Conservation (phyloP, 148 eudicot species). For the Pouteria glomerata region DNA sequence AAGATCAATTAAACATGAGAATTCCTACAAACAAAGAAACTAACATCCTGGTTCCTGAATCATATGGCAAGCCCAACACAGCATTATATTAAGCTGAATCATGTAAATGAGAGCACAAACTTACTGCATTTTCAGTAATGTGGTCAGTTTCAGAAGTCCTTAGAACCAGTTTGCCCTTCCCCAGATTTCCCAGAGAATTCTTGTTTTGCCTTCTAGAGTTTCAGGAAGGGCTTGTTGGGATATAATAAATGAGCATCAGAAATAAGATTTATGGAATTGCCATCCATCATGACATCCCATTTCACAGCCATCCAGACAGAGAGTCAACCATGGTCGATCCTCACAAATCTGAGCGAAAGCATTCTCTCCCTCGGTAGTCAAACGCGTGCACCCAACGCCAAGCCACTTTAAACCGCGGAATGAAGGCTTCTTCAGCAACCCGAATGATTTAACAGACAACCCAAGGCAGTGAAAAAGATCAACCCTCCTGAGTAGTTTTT, state of each 20-base stretch:
- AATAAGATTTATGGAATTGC: slow-evolving; percentile 29
- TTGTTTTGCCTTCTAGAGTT: background rate
- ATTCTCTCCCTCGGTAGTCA: slow-evolving; percentile 9
- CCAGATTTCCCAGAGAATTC: background rate
- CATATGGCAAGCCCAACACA: too few relatives aligned
- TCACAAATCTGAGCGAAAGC: slow-evolving; percentile 14
- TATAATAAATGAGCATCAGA: background rate
- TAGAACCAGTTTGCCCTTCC: too few relatives aligned
- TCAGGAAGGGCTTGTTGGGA: background rate
- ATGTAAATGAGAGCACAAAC: too few relatives aligned
- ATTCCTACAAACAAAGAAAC: too few relatives aligned
- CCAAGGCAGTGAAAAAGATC: slow-evolving; percentile 34
- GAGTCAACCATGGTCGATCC: slow-evolving; percentile 35
- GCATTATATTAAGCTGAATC: too few relatives aligned
- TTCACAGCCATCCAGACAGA: slow-evolving; percentile 44
- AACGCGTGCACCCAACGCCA: slow-evolving; percentile 30
- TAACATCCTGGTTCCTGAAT: too few relatives aligned
- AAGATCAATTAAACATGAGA: too few relatives aligned
- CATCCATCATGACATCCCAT: slow-evolving; percentile 54
- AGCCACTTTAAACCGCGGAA: slow-evolving; percentile 44
- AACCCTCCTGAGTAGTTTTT: slow-evolving; percentile 23
- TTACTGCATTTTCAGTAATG: too few relatives aligned
- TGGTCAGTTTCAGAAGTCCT: too few relatives aligned
- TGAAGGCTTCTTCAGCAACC: slow-evolving; percentile 25
- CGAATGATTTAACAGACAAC: slow-evolving; percentile 18